Conservation (phyloP, 225 moss, liverwort and hornwort genomes). For the Antitrichia curtipendula region DNA sequence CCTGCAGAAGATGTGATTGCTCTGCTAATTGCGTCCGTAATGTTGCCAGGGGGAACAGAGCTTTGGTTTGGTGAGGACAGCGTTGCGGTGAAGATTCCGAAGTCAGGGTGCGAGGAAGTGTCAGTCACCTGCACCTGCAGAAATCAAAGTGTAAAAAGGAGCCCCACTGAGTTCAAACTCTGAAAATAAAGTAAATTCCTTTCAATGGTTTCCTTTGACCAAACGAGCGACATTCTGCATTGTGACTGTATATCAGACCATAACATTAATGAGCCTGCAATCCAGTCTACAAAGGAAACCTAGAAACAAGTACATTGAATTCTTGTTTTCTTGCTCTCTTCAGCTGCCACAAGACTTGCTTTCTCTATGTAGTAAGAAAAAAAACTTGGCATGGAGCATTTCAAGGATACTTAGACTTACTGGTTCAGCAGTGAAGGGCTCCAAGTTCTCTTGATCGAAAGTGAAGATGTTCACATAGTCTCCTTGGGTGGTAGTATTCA, state of each 20-base stretch:
- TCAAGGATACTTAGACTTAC: no score
- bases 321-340: not conserved
- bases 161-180: not conserved
- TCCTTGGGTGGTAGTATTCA: not conserved
- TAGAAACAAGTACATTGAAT: not conserved
- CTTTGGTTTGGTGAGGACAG: not conserved
- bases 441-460: not conserved
- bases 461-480: not conserved
- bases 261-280: not conserved
- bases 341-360: not conserved
- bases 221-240: not conserved
- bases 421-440: not conserved
- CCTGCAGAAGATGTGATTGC: not conserved
- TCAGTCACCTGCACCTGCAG: not conserved
- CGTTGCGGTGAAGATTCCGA: not conserved
- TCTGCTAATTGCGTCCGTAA: not conserved
- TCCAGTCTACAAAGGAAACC: not conserved
- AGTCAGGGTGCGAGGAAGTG: not conserved
- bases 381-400: no score
- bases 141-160: not conserved
- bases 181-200: no score
- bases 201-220: not conserved
- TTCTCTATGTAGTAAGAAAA: not conserved
- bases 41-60: not conserved
- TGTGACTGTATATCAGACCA: not conserved